Base-by-base conservation (phyloP, 1,284 basidiomycete species). In the Papiliotrema laurentii region DNA sequence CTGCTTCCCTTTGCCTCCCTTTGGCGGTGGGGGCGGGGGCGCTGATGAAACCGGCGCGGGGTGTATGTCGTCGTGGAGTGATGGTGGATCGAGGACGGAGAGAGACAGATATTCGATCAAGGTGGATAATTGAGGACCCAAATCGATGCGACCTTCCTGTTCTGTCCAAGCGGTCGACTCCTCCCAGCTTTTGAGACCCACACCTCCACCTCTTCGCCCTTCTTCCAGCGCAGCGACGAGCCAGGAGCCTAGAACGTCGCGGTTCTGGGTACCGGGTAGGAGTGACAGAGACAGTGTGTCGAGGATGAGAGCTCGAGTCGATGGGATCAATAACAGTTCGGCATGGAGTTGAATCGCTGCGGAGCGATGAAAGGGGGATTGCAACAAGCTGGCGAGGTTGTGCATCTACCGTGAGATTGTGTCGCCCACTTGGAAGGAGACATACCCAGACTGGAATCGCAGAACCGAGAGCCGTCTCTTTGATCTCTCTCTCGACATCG, bases 401-500 rank as follows among this genome's bases (percentile, higher is more conserved):
- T 96, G 89, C 33, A 89, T 74, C 90, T 92, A 62, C 11, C 21
- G 25, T 50, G 34, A 40, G 47, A 25, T 2, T 28, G n/a, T 16
- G 26, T 21, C 24, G 25, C 4, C 5, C 6, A 49, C 24, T 2
- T 10, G 10, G 9, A 22, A 19, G 45, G 11, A 26, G 1, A 63
- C 89, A 63, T 65, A 93, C 89, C 92, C 92, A 96, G 51, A 93
- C 89, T 5, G 89, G 90, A 47, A 89, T 71, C 2, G 80, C 68
- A 7, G 67, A 58, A n/a, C 65, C 65, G 30, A 73, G 37, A 13
- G 64, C 64, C 1, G 56, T 63, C 55, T 62, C 67, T 35, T 58
- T 63, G 22, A 69, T 40, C 72, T 61, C 77, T 64, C 43, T 76
- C 61, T 79, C 63, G 39, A 76, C 77, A 53, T 78, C 73, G 26